phyloP scores from a whole-genome alignment of 108 stramenopile genomes.

The Conticribra weissflogii region DNA sequence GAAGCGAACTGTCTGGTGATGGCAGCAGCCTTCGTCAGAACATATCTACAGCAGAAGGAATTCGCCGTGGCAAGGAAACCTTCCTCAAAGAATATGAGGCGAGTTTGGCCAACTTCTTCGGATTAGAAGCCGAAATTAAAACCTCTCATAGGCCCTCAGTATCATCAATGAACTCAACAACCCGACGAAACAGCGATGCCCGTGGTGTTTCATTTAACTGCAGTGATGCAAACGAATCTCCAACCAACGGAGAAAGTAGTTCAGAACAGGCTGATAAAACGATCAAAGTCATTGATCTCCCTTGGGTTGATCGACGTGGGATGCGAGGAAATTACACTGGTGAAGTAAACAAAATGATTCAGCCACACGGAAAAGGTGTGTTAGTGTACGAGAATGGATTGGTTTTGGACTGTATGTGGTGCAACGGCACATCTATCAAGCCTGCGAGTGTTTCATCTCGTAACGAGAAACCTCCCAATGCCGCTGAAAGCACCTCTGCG shows the following conservation, averaged over 20 bases:
- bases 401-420: slow-evolving; percentile 7
- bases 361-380: slow-evolving; percentile 13
- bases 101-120: background rate
- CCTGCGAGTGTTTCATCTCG: background rate
- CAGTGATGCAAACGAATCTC: background rate
- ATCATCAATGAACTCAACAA: no score
- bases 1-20: no score
- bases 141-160: no score
- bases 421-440: slow-evolving; percentile 5
- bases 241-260: background rate
- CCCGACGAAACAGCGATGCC: background rate
- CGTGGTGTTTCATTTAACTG: background rate
- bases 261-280: background rate
- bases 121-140: no score
- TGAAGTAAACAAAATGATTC: slow-evolving; percentile 17
- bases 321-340: slow-evolving; percentile 6
- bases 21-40: no score
- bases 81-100: background rate
- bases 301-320: slow-evolving; percentile 8
- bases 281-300: slow-evolving; percentile 9
- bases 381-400: slow-evolving; percentile 7
- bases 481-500: background rate
- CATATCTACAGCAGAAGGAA: no score
- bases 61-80: no score
- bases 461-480: background rate